Base-by-base conservation (phyloP, 1,284 basidiomycete species). In the Flammula alnicola region DNA sequence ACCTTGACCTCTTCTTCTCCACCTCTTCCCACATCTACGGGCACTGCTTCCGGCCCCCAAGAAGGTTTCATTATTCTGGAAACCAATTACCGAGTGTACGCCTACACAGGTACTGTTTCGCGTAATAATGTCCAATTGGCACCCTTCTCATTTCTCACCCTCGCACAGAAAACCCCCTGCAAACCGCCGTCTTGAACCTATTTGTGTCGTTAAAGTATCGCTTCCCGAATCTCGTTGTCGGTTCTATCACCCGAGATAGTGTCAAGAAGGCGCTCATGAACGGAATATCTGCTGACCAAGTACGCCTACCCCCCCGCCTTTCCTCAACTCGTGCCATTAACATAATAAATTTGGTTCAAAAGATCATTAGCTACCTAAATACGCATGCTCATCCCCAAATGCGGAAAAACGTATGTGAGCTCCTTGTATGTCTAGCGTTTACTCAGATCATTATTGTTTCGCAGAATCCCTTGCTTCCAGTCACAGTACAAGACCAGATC, bases 381-480 rank as follows among this genome's bases (percentile, higher is more conserved):
- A 90, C 91, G 40, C 95, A 99, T 71, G 96, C 96, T 1, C 97
- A 99, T 69, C 91, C 94, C 26, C 96, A 99, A 71, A 99, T 99
- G 96, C 86, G 91, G 63, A 93, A 89, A 70, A 93, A 95, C 69
- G 93, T 91, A 63, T 66, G 80, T 70, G 9, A 31, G n/a, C 49
- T 54, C 46, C 51, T 51, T 47, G 53, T 29, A 42, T 45, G 52
- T 60, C 47, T 42, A 54, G 49, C 44, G 54, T 42, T 31, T 44
- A 45, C 39, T 27, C 40, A 54, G 38, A 57, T 55, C 39, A n/a
- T 47, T 52, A 49, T 44, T 42, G 32, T 40, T 31, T 44, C 39
- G 32, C 62, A 94, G 88, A 92, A 92, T 63, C 93, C 94, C 4
- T 76, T 97, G 4, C 76, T 98, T 11, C 95, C 95, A 22, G 92